Evolutionary conservation across 768 basidiomycete genomes (phyloP).

Genomic region (Russula ochroleuca): DNA sequence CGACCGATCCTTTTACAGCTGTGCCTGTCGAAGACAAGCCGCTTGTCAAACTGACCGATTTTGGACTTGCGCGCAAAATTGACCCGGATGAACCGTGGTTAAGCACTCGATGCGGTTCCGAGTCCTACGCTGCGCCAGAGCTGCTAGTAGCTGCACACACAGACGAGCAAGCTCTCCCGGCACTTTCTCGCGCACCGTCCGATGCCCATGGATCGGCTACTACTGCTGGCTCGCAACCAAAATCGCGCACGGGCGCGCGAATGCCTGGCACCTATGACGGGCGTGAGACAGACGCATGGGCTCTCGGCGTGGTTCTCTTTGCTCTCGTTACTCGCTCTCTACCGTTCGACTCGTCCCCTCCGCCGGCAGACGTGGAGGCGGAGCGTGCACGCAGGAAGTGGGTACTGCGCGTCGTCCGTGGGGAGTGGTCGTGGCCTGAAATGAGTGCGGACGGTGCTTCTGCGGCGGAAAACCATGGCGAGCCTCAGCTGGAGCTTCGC

Average conservation of each 20-base stretch:
- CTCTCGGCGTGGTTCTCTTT: constrained; percentile 82
- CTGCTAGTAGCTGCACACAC: constrained; percentile 45
- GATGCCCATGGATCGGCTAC: constrained; percentile 2
- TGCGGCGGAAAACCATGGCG: not conserved
- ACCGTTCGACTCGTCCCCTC: constrained; percentile 54
- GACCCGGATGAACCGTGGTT: constrained; percentile 58
- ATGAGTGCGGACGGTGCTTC: constrained; percentile 12
- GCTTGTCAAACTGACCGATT: constrained; percentile 81
- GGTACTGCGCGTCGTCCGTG: constrained; percentile 76
- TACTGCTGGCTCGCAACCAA: not conserved
- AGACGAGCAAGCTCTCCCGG: constrained; percentile 28
- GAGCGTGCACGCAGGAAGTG: constrained; percentile 46
- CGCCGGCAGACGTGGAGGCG: constrained; percentile 34
- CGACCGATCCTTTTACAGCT: constrained; percentile 40
- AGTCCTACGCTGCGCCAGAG: constrained; percentile 84
- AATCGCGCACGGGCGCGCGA: constrained; percentile 41
- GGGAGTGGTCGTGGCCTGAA: constrained; percentile 70
- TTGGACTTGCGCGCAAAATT: constrained; percentile 84
- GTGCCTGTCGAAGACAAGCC: constrained; percentile 34
- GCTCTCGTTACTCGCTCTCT: constrained; percentile 64
- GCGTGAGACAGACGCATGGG: constrained; percentile 83
- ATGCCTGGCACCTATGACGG: constrained; percentile 66
- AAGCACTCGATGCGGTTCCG: constrained; percentile 79
- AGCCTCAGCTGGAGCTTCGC: constrained; percentile 30
- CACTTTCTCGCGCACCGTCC: constrained; percentile 25